These are phyloP conservation scores for Calonectria pseudoreteaudii DNA, from an alignment of 2,329 filamentous ascomycete species.

Conservation along the genomic window DNA sequence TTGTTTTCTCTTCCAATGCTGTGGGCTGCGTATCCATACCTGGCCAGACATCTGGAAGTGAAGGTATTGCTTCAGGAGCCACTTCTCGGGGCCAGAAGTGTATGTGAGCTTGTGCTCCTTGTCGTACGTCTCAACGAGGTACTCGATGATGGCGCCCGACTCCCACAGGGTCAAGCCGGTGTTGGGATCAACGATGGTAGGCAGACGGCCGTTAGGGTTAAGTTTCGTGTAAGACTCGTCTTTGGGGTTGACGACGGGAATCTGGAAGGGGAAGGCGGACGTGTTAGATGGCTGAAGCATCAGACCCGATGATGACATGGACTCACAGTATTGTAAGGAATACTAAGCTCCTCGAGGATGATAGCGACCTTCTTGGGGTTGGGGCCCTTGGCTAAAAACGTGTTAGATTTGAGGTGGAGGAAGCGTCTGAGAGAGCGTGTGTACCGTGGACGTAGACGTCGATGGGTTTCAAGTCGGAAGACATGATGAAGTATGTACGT, in stretches of 20 bases:
- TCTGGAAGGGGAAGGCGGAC: conserved; percentile 18
- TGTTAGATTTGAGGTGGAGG: not conserved
- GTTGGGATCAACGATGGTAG: conserved; percentile 49
- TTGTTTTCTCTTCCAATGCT: not conserved
- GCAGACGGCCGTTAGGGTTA: conserved; percentile 51
- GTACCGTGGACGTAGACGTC: conserved; percentile 31
- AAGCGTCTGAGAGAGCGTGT: not conserved
- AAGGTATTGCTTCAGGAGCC: conserved; percentile 49
- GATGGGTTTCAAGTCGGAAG: conserved; percentile 31
- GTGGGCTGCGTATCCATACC: conserved; percentile 17
- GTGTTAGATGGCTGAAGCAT: not conserved
- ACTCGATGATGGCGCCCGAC: conserved; percentile 44
- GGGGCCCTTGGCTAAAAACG: conserved; percentile 38
- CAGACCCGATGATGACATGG: not conserved
- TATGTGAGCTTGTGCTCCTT: conserved; percentile 43
- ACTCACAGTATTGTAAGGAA: conserved; percentile 48
- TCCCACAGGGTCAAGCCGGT: conserved; percentile 48
- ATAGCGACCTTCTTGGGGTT: conserved; percentile 50
- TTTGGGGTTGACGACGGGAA: conserved; percentile 41
- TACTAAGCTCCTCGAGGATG: conserved; percentile 50
- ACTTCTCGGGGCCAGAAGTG: conserved; percentile 43
- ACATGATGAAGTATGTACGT: conserved; percentile 17
- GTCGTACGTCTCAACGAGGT: conserved; percentile 43
- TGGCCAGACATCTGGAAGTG: conserved; percentile 54
- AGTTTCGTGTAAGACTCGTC: conserved; percentile 38